Percentiles rank a stretch among this genome's conserved stretches.
These are phyloP conservation scores for Hortiboletus rubellus DNA, from an alignment of 1,284 basidiomycete species.

Conservation along the genomic window DNA sequence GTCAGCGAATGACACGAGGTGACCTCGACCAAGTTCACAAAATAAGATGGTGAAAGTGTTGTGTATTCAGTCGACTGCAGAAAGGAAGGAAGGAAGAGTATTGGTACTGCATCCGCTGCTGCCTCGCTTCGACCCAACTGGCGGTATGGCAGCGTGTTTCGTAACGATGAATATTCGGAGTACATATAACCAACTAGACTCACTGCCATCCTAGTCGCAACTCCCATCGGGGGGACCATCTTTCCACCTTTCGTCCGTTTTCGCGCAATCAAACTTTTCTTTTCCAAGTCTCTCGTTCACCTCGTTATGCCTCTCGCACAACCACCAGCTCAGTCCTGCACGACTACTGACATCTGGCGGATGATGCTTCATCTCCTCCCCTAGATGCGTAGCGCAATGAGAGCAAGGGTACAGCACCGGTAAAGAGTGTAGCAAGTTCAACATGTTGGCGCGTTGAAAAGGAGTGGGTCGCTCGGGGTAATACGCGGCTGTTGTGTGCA, in stretches of 20 bases:
- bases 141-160: too few species aligned
- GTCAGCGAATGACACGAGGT: too few species aligned
- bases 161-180: background rate
- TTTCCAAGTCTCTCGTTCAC: slow-evolving; percentile 89
- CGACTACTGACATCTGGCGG: slow-evolving; percentile 78
- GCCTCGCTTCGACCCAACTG: too few species aligned
- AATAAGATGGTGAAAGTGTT: too few species aligned
- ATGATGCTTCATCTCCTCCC: slow-evolving; percentile 58
- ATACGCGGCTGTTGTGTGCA: slow-evolving; percentile 91
- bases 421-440: slow-evolving; percentile 71
- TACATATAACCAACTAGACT: background rate
- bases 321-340: slow-evolving; percentile 73
- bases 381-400: slow-evolving; percentile 82
- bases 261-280: slow-evolving; percentile 75
- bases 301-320: slow-evolving; percentile 90
- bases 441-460: slow-evolving; percentile 77
- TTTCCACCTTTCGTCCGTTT: slow-evolving; percentile 84
- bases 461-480: slow-evolving; percentile 80
- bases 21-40: too few species aligned
- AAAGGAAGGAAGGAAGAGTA: too few species aligned
- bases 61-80: too few species aligned
- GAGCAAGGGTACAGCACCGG: slow-evolving; percentile 86
- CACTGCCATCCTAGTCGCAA: slow-evolving; percentile 62
- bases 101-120: too few species aligned
- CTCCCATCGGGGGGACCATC: slow-evolving; percentile 86